Evolutionary conservation across 345 rosid species (phyloP), one percentile per base, ranked within the genome.

Genomic region (Citrus mangshanensis): DNA sequence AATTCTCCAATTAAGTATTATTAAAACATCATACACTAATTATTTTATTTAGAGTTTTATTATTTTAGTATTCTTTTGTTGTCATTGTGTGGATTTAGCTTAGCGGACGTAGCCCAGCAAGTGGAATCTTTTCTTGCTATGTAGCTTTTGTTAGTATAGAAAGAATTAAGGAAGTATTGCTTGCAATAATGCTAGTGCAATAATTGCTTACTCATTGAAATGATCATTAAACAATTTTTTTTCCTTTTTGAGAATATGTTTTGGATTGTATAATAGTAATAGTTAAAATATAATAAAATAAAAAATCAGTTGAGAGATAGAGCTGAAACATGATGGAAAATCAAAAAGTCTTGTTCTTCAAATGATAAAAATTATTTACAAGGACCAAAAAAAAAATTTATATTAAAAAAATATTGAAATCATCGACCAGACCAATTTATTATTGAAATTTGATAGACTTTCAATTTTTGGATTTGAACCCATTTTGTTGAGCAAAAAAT

Each of bases 121-220:
- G 34, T 54, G 79, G 79, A 71, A 81, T 70, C 79, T 63, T 79
- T 80, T 68, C 34, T 21, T 72, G 64, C 66, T 28, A 40, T 35
- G 69, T 25, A n/a, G 37, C 49, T 19, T 18, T 54, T 73, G 55
- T 51, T 18, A 24, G 28, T 60, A 61, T 14, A 51, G 30, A 12
- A 24, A 19, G n/a, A 51, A 63, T 5, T 7, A 59, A 37, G 63
- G 46, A 37, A 73, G 38, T 7, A 34, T 22, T 42, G 30, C 27
- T 25, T 25, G 55, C 21, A 68, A 77, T 68, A 37, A 38, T 38
- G 74, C 32, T 13, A 22, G 22, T 30, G 14, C 12, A 51, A 18
- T 54, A 62, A 62, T 62, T 62, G 18, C 35, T 30, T 62, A 12
- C 66, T 62, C 35, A 13, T 62, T 28, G 35, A 62, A 62, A 28